Conservation (phyloP, 1,139 yeast species). For the Blastobotrys capitulatus region DNA sequence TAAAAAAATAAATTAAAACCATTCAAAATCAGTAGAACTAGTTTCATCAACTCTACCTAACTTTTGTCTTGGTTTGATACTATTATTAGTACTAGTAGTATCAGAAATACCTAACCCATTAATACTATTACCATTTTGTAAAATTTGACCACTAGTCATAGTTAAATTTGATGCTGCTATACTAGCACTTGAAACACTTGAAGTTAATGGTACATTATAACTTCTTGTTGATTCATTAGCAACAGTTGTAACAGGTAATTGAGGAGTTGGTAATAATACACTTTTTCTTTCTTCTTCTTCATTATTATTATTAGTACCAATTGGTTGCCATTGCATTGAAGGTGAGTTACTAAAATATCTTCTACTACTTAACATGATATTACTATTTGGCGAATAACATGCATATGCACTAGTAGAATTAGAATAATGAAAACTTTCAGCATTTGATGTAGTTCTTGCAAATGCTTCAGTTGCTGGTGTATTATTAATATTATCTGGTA, state of each 20-base stretch:
- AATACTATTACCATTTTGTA: neutral
- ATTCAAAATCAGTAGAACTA: constrained; percentile 4
- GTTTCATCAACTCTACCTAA: constrained; percentile 6
- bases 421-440: neutral
- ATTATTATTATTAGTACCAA: neutral
- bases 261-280: constrained; percentile 22
- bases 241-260: constrained; percentile 7
- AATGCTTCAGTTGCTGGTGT: neutral
- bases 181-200: neutral
- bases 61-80: neutral
- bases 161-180: constrained; percentile 1
- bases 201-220: neutral
- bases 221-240: neutral
- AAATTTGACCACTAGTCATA: neutral
- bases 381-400: constrained; percentile 1
- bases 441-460: constrained; percentile 1
- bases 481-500: neutral
- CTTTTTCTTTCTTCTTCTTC: constrained; percentile 13
- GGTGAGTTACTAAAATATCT: neutral
- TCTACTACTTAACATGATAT: neutral
- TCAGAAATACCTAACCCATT: neutral
- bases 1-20: neutral
- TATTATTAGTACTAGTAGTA: neutral
- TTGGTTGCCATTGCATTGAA: neutral
- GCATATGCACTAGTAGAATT: constrained; percentile 1